These are phyloP conservation scores for Gastrolobium bilobum DNA, from an alignment of 306 rosid species.

Conservation along the genomic window DNA sequence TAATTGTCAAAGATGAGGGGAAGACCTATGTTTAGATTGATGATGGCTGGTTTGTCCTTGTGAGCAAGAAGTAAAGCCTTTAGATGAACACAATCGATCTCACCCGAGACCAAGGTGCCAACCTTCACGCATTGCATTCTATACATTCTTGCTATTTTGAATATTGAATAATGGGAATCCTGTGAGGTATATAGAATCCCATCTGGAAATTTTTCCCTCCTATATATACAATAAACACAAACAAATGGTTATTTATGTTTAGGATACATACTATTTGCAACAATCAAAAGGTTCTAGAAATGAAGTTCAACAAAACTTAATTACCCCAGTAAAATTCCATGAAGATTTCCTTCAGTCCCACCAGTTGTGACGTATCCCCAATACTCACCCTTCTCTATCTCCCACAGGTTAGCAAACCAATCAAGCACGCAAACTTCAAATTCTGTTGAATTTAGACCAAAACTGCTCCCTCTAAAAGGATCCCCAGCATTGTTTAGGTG, in stretches of 20 bases:
- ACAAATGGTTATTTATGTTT: not conserved
- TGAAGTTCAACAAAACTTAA: not conserved
- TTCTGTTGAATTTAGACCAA: slow-evolving; percentile 61
- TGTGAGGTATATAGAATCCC: slow-evolving; percentile 75
- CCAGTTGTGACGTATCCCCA: slow-evolving; percentile 88
- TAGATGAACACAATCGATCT: slow-evolving; percentile 71
- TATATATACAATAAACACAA: slow-evolving; percentile 22
- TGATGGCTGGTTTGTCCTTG: slow-evolving; percentile 78
- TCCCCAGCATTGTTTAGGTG: slow-evolving; percentile 75
- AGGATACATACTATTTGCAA: not conserved
- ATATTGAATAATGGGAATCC: slow-evolving; percentile 81
- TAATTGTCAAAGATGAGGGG: not conserved
- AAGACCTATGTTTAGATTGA: slow-evolving; percentile 76
- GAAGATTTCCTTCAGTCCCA: slow-evolving; percentile 86
- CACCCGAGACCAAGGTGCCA: slow-evolving; percentile 64
- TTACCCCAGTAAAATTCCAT: slow-evolving; percentile 76
- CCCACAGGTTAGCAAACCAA: slow-evolving; percentile 83
- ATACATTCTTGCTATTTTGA: slow-evolving; percentile 81
- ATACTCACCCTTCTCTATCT: slow-evolving; percentile 67
- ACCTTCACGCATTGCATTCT: slow-evolving; percentile 77
- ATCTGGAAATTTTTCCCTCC: slow-evolving; percentile 76
- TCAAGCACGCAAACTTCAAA: slow-evolving; percentile 78
- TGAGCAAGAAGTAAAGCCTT: slow-evolving; percentile 59
- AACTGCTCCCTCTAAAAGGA: slow-evolving; percentile 70
- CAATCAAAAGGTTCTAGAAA: not conserved